These are phyloP conservation scores for Colletotrichum sp. DNA, from an alignment of 2,329 filamentous ascomycete species.

Conservation along the genomic window DNA sequence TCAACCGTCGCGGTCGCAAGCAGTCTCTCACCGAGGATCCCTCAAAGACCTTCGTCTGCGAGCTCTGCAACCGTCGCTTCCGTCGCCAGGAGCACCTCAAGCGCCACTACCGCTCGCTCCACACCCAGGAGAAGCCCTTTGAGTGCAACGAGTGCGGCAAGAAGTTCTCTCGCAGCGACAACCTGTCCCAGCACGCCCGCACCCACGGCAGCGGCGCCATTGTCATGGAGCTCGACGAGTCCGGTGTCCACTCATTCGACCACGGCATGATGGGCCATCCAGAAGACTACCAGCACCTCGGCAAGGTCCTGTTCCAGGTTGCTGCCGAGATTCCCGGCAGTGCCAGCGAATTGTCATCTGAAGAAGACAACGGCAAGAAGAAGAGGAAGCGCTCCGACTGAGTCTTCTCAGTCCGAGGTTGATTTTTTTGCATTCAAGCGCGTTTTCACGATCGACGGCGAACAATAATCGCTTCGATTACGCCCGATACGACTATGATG, in stretches of 20 bases:
- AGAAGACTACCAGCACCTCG: constrained; percentile 71
- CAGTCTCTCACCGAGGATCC: constrained; percentile 97
- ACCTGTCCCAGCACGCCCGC: constrained; percentile 92
- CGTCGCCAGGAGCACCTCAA: constrained; percentile 98
- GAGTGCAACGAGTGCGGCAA: constrained; percentile 98
- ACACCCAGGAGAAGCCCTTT: constrained; percentile 98
- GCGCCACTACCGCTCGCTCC: constrained; percentile 96
- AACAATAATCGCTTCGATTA: constrained; percentile 24
- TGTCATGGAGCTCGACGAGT: constrained; percentile 85
- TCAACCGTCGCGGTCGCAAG: constrained; percentile 95
- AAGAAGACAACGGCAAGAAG: constrained; percentile 60
- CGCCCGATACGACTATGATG: constrained; percentile 35
- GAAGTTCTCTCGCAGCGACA: constrained; percentile 98
- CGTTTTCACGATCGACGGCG: constrained; percentile 11
- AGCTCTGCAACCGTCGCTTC: constrained; percentile 95
- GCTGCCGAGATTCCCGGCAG: constrained; percentile 75
- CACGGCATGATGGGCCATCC: constrained; percentile 43
- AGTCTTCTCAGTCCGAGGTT: constrained; percentile 27
- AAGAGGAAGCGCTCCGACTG: constrained; percentile 82
- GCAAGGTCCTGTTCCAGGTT: constrained; percentile 83
- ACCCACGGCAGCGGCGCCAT: constrained; percentile 92
- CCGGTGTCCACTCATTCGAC: constrained; percentile 55
- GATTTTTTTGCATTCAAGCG: constrained; percentile 15
- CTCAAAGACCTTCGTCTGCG: constrained; percentile 97
- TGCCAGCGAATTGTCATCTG: constrained; percentile 61